phyloP scores from a whole-genome alignment of 345 rosid species.

The Eucalyptus cloeziana region DNA sequence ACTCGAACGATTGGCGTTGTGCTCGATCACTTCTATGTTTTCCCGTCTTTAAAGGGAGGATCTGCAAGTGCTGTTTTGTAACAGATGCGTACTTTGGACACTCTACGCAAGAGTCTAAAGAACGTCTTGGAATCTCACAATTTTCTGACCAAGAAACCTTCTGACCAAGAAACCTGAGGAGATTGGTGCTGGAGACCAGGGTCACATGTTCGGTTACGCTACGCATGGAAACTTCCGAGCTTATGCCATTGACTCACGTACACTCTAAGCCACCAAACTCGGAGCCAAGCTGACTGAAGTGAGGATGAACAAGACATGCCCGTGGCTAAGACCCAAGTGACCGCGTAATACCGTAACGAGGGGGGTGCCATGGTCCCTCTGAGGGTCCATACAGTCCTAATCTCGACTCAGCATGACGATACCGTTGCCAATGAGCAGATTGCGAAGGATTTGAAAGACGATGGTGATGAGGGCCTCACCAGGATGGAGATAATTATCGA shows the following conservation, averaged over 20 bases:
- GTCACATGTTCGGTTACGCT: slow-evolving; percentile 16
- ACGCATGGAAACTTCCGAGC: slow-evolving; percentile 7
- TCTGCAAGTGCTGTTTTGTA: neutral
- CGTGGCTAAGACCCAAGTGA: slow-evolving; percentile 7
- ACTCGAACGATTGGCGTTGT: neutral
- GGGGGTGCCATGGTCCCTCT: slow-evolving; percentile 12
- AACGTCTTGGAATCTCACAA: neutral
- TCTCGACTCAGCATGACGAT: neutral
- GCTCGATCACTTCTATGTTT: neutral
- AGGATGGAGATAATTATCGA: slow-evolving; percentile 4
- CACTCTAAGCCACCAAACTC: slow-evolving; percentile 1
- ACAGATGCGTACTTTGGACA: neutral
- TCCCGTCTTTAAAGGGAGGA: neutral
- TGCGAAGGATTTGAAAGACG: neutral
- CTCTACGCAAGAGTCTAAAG: neutral
- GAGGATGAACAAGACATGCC: slow-evolving; percentile 7
- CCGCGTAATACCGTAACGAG: neutral
- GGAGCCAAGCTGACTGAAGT: slow-evolving; percentile 2
- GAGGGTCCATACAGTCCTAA: slow-evolving; percentile 2
- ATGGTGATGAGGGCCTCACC: slow-evolving; percentile 6
- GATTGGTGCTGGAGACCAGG: slow-evolving; percentile 9
- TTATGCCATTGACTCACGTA: slow-evolving; percentile 8
- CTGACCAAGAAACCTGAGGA: slow-evolving; percentile 7
- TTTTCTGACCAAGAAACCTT: slow-evolving; percentile 1
- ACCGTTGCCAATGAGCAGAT: neutral